Evolutionary conservation across 2,329 filamentous ascomycete genomes (phyloP).

Genomic region (Pleomassaria siparia): DNA sequence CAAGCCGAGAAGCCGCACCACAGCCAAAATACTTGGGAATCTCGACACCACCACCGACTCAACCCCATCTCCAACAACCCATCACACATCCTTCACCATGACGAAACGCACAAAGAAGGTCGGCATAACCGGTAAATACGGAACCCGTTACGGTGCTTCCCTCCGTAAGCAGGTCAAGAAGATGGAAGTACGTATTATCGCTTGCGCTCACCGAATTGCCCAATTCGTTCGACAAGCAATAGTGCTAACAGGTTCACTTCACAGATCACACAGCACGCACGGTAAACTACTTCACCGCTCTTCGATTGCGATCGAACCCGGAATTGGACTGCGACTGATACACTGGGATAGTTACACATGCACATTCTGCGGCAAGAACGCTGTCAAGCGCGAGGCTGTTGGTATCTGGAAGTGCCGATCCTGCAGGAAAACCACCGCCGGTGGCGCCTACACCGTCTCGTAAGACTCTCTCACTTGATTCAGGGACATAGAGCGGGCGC

Average conservation of each 20-base stretch:
- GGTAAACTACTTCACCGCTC: slow-evolving; percentile 60
- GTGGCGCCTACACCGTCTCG: slow-evolving; percentile 94
- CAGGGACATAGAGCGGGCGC: neutral
- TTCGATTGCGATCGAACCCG: neutral
- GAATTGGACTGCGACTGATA: slow-evolving; percentile 5
- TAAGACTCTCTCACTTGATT: slow-evolving; percentile 56
- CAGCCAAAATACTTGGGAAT: neutral
- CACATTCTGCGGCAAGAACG: slow-evolving; percentile 92
- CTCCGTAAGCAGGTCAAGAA: slow-evolving; percentile 99
- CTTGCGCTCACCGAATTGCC: slow-evolving; percentile 2
- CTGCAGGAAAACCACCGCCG: slow-evolving; percentile 92
- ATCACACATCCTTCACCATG: slow-evolving; percentile 11
- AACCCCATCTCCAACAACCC: slow-evolving; percentile 5
- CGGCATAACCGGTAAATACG: slow-evolving; percentile 94
- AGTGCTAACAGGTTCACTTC: slow-evolving; percentile 20
- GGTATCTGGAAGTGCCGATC: slow-evolving; percentile 97
- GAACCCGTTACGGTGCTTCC: slow-evolving; percentile 97
- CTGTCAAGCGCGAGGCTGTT: slow-evolving; percentile 83
- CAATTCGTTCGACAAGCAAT: slow-evolving; percentile 10
- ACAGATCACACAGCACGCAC: slow-evolving; percentile 90
- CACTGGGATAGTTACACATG: slow-evolving; percentile 54
- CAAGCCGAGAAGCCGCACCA: neutral
- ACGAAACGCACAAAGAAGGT: slow-evolving; percentile 58
- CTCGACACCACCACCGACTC: slow-evolving; percentile 1
- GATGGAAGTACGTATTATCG: slow-evolving; percentile 67